Evolutionary conservation across 768 basidiomycete species (phyloP), one percentile per base, ranked within the genome.

Genomic region (Clavaria fumosa): DNA sequence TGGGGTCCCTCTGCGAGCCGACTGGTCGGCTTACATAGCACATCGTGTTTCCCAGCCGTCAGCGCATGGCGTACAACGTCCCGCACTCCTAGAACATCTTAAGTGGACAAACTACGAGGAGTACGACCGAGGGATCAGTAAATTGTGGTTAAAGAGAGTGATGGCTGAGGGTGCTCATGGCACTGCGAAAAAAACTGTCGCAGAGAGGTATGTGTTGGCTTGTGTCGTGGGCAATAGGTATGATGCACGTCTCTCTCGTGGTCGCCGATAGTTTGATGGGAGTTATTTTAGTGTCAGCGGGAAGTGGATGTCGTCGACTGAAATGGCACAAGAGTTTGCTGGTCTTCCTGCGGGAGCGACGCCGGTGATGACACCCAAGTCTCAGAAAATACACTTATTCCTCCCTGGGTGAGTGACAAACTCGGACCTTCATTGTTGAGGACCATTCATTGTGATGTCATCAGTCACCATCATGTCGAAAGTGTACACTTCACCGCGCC

Each of bases 201-300:
- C 80, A 0, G 61, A 66, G 47, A 63, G 69, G 27, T 83, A 86
- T 48, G 54, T 79, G 7, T 39, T 83, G 6, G 78, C 82, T 1
- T 73, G 74, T 44, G 70, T 83, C 28, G 69, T 78, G n/a, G 66
- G 64, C 5, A 85, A 84, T 39, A 75, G 82, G 82, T 71, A 49
- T 9, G 57, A 35, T n/a, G n/a, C n/a, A n/a, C 20, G 12, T 36
- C 34, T 11, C 22, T 22, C 30, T 12, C 12, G 22, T 15, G 21
- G 31, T 36, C 34, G 23, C 22, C 43, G 37, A n/a, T 34, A 20
- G 27, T 17, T 33, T 9, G n/a, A 14, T 14, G 14, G 37, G 35
- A 9, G n/a, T n/a, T n/a, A n/a, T n/a, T 32, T 14, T 42, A 84
- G 79, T 43, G 50, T 86, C 30, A 80, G 79, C 34, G 83, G 83